Percentiles rank a stretch among this genome's conserved stretches.
phyloP scores from a whole-genome alignment of 306 rosid genomes.

The Fagus crenata region DNA sequence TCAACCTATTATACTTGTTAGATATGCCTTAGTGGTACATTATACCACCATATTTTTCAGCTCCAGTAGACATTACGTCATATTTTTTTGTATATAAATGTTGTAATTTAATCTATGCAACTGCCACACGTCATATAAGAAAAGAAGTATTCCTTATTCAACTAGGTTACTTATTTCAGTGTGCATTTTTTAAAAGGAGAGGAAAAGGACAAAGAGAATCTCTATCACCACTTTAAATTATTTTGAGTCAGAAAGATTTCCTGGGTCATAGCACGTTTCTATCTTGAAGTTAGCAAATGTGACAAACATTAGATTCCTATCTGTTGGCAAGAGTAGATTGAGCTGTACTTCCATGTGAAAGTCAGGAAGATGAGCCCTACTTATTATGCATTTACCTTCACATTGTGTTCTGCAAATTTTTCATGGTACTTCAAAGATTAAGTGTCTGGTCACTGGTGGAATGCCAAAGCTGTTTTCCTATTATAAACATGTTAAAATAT shows the following conservation, averaged over 20 bases:
- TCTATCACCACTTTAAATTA: too few relatives aligned
- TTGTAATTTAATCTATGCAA: not conserved
- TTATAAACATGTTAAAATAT: not conserved
- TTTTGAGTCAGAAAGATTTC: not conserved
- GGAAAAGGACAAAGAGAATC: not conserved
- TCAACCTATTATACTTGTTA: constrained; percentile 4
- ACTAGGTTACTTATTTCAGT: not conserved
- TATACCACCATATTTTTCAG: not conserved
- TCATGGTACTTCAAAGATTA: not conserved
- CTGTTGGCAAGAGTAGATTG: not conserved
- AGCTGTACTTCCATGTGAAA: not conserved
- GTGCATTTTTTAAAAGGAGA: not conserved
- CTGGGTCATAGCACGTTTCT: not conserved
- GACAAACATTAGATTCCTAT: not conserved
- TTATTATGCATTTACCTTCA: not conserved
- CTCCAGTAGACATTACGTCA: not conserved
- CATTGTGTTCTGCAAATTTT: not conserved
- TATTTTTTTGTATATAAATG: not conserved
- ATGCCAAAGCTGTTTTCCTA: not conserved
- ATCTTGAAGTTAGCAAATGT: not conserved
- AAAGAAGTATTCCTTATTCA: not conserved
- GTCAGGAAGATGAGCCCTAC: not conserved
- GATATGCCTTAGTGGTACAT: not conserved
- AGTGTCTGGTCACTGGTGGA: not conserved
- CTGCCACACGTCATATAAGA: not conserved